phyloP scores from a whole-genome alignment of 2,329 filamentous ascomycete genomes.

The Arthrobotrys sinensis region DNA sequence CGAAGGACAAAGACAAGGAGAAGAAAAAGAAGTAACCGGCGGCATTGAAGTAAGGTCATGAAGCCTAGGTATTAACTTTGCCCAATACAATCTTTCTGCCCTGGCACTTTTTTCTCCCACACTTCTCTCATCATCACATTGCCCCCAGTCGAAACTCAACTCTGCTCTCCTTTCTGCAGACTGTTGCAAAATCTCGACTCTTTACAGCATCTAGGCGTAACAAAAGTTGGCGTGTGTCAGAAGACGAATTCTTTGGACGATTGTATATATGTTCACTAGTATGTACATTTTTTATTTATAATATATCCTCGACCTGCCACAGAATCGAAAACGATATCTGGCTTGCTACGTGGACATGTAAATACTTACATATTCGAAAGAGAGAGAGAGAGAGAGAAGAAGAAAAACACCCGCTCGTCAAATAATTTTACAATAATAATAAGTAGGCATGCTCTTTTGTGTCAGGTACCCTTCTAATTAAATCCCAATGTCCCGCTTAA shows the following conservation, averaged over 20 bases:
- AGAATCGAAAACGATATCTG: neutral
- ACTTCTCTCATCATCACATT: neutral
- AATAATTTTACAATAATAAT: neutral
- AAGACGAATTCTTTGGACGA: slow-evolving; percentile 18
- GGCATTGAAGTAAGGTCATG: slow-evolving; percentile 1
- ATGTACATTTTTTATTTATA: slow-evolving; percentile 51
- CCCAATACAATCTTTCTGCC: slow-evolving; percentile 12
- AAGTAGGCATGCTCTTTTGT: neutral
- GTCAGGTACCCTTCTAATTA: slow-evolving; percentile 9
- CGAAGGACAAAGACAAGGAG: slow-evolving; percentile 59
- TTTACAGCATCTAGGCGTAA: slow-evolving; percentile 13
- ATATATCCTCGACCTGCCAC: neutral
- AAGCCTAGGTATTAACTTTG: slow-evolving; percentile 32
- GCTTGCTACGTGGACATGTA: slow-evolving; percentile 28
- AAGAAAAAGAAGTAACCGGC: slow-evolving; percentile 53
- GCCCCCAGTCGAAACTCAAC: slow-evolving; percentile 19
- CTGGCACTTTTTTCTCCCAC: neutral
- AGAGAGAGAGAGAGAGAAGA: neutral
- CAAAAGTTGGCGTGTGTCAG: slow-evolving; percentile 3
- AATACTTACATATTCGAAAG: slow-evolving; percentile 36
- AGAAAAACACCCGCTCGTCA: neutral
- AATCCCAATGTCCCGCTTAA: slow-evolving; percentile 27
- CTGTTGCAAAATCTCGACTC: slow-evolving; percentile 38
- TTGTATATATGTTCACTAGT: slow-evolving; percentile 52
- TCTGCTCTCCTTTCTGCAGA: slow-evolving; percentile 14